Base-by-base conservation (phyloP, 2,329 filamentous ascomycete species). In the Cordyceps militaris region DNA sequence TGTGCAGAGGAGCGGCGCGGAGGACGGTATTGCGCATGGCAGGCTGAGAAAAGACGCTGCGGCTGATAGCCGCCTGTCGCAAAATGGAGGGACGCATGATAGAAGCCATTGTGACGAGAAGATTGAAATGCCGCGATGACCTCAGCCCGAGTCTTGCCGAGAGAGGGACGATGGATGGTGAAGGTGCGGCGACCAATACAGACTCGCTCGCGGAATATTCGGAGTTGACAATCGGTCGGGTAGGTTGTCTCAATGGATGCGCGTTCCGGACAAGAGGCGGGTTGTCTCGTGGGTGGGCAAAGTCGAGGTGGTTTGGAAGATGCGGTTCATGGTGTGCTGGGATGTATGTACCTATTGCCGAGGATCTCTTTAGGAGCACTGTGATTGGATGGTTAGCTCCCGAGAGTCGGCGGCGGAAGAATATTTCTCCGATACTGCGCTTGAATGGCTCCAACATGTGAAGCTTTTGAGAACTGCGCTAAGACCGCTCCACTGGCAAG, bases 1-100 rank as follows among this genome's bases (percentile, higher is more conserved):
- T 89, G 75, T 97, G 92, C 82, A 99, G 96, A 66, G 89, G 86
- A 64, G 91, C 87, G 66, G 86, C 79, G 72, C 56, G 66, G 64
- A 67, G 67, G 61, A 64, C 66, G 67, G 65, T 64, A 68, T 67
- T 63, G 68, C 69, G 67, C 67, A 70, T 66, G 59, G 64, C 66
- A 58, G 66, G 62, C 52, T 74, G 72, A 64, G 71, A 69, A 47
- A 71, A 65, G 56, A 70, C 69, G 64, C 62, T 65, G 62, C 71
- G 70, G 61, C 74, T 73, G 64, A 76, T 66, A 63, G 71, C 72
- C 53, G 78, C 73, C 73, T 82, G 80, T 72, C 80, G 76, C 59
- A 84, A 75, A 70, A 83, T 71, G 63, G 76, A 72, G 57, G 80
- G 74, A 67, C 81, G 80, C 67, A 77, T 71, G 66, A 82, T 71